Base-by-base conservation (phyloP, 805 yeast species). In the Ogataea dorogensis region DNA sequence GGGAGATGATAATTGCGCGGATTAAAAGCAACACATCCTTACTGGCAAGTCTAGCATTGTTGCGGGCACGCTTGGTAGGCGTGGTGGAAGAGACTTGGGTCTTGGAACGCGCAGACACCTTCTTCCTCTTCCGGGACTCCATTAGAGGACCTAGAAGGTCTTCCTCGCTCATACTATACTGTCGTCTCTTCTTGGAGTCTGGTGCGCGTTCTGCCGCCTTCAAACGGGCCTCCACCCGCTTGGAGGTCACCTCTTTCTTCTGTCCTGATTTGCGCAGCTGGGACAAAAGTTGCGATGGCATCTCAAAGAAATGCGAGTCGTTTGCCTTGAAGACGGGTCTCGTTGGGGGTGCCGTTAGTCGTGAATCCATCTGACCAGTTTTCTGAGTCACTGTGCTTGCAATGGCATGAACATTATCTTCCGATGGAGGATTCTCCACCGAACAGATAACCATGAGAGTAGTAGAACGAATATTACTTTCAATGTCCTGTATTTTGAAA, bases 1-100 rank as follows among this genome's bases (percentile, higher is more conserved):
- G 79, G 4, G 81, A 73, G 13, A 86, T 79, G 9, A 83, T 76
- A 10, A 82, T 82, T 2, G 81, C 71, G 42, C 86, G 70, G 46
- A 78, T 74, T 24, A 87, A 63, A 2, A 68, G 63, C 15, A 79
- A 72, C 1, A 75, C 67, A 41, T 82, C 81, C 5, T 64, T 54
- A 29, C 48, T 48, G 6, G 53, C 47, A 17, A 59, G 40, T 15
- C 46, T 48, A 7, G 48, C 35, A 24, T 46, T 43, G 11, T 48
- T 51, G 18, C 64, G 56, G 8, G 42, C 36, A 20, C 45, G 37
- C 28, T 46, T 50, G 11, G 46, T 26, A 11, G 36, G 26, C 2
- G 37, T 28, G 5, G 24, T 28, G 8, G 38, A 5, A 7, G 39
- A 12, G 8, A 25, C 34, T 17, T 42, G 46, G 12, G 40, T 6